Evolutionary conservation across 495 filamentous ascomycete species (phyloP).

Genomic region (Xylaria curta): DNA sequence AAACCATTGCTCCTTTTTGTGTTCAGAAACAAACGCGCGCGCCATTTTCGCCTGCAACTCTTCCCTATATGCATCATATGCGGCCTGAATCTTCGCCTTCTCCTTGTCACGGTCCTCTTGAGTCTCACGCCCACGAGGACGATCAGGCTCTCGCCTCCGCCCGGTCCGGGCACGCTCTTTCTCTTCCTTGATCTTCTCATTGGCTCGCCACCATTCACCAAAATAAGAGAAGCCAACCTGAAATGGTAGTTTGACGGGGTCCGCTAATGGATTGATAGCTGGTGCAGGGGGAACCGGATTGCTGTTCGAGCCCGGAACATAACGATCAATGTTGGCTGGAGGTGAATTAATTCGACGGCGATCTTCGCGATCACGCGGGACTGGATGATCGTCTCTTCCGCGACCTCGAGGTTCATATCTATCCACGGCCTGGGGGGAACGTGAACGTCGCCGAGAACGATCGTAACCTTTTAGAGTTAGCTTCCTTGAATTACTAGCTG

Average conservation of each 20-base stretch:
- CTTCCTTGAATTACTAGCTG: conserved; percentile 1
- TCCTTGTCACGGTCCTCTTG: conserved; percentile 89
- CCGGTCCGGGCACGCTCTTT: conserved; percentile 79
- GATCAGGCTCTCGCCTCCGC: conserved; percentile 71
- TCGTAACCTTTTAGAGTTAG: conserved; percentile 46
- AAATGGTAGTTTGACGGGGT: conserved; percentile 84
- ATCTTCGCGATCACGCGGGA: conserved; percentile 62
- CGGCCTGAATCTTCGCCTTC: conserved; percentile 85
- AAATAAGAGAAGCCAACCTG: conserved; percentile 98
- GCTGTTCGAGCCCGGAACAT: conserved; percentile 84
- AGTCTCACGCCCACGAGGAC: conserved; percentile 75
- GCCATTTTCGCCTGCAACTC: conserved; percentile 93
- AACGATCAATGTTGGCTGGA: conserved; percentile 87
- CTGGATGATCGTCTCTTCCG: conserved; percentile 71
- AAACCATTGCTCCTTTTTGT: conserved; percentile 97
- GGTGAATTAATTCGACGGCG: conserved; percentile 62
- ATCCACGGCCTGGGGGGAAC: conserved; percentile 74
- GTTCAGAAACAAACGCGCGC: conserved; percentile 82
- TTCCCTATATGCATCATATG: conserved; percentile 94
- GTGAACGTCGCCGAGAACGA: conserved; percentile 63
- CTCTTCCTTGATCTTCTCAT: conserved; percentile 86
- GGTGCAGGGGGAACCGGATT: conserved; percentile 51
- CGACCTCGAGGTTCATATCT: conserved; percentile 73
- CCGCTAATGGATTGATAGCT: conserved; percentile 72
- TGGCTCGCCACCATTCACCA: conserved; percentile 93